Percentiles rank a stretch among this genome's conserved stretches.
Conservation (phyloP, 345 rosid species). For the Toxicodendron radicans region DNA sequence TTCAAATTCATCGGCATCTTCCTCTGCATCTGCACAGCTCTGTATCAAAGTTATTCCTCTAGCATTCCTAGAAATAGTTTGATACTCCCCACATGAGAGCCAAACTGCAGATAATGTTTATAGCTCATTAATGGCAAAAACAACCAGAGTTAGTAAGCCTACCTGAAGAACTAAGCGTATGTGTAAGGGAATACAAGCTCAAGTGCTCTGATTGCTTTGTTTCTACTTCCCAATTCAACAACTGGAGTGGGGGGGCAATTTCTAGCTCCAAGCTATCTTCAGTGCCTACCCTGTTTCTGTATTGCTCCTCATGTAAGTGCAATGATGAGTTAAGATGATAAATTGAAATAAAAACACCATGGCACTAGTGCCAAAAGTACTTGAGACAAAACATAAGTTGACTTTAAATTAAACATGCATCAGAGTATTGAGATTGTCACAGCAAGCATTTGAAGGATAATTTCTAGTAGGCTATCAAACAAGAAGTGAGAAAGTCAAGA, state of each 20-base stretch:
- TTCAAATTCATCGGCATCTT: conserved; percentile 42
- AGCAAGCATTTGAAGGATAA: conserved; percentile 1
- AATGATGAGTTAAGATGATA: neutral
- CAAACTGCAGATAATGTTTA: conserved; percentile 18
- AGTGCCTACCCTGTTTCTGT: conserved; percentile 52
- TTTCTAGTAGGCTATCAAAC: neutral
- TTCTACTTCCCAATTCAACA: conserved; percentile 37
- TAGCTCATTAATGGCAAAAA: conserved; percentile 19
- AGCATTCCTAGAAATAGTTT: conserved; percentile 24
- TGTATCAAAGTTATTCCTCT: conserved; percentile 44
- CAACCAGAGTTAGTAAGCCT: conserved; percentile 34
- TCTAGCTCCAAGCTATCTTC: conserved; percentile 38
- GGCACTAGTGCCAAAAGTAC: neutral
- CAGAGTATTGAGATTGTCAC: neutral
- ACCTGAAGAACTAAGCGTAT: conserved; percentile 34
- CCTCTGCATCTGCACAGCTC: conserved; percentile 56
- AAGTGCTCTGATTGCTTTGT: conserved; percentile 39
- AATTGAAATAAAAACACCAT: neutral
- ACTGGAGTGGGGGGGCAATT: conserved; percentile 40
- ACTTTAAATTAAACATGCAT: neutral
- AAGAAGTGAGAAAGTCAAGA: neutral
- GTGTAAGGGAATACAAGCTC: conserved; percentile 39
- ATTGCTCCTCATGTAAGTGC: conserved; percentile 21
- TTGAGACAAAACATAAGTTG: too few relatives aligned
- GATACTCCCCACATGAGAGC: conserved; percentile 24